phyloP scores from a whole-genome alignment of 73 alveolate genomes.

The Uronychia binucleata region DNA sequence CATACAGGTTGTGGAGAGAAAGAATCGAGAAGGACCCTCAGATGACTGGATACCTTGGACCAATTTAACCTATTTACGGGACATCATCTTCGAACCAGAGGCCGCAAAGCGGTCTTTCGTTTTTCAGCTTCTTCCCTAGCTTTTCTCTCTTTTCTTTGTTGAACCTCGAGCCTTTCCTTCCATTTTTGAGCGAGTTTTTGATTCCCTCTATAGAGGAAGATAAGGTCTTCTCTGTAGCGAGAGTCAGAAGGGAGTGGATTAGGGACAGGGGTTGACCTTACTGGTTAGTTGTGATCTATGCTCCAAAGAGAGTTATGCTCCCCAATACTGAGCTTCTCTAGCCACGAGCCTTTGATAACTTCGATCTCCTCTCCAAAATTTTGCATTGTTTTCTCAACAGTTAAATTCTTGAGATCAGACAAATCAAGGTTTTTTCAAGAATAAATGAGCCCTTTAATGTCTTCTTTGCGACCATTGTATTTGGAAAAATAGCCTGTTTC shows the following conservation, averaged over 20 bases:
- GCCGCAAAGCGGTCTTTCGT: no score
- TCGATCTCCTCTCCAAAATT: background rate
- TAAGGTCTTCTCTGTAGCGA: slow-evolving; percentile 94
- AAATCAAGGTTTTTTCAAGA: background rate
- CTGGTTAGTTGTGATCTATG: background rate
- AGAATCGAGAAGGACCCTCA: slow-evolving; percentile 50
- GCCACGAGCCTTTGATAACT: background rate
- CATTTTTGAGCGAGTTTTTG: slow-evolving; percentile 67
- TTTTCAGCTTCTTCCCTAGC: slow-evolving; percentile 67
- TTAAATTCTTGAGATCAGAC: background rate
- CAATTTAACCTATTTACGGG: background rate
- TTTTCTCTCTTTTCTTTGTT: slow-evolving; percentile 79
- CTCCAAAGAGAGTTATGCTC: background rate
- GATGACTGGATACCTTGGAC: background rate
- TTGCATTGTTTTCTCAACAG: background rate
- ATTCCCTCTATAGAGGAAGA: slow-evolving; percentile 70
- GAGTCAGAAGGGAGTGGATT: slow-evolving; percentile 87
- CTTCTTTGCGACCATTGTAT: background rate
- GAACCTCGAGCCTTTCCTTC: slow-evolving; percentile 76
- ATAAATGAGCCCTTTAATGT: background rate
- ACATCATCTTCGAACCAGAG: no score
- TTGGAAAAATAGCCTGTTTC: background rate
- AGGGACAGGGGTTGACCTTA: background rate
- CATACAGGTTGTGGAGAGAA: slow-evolving; percentile 52
- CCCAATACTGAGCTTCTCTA: background rate